Percentiles rank a stretch among this genome's conserved stretches.
These are phyloP conservation scores for Fagopyrum esculentum DNA, from an alignment of 148 eudicot species.

Conservation along the genomic window DNA sequence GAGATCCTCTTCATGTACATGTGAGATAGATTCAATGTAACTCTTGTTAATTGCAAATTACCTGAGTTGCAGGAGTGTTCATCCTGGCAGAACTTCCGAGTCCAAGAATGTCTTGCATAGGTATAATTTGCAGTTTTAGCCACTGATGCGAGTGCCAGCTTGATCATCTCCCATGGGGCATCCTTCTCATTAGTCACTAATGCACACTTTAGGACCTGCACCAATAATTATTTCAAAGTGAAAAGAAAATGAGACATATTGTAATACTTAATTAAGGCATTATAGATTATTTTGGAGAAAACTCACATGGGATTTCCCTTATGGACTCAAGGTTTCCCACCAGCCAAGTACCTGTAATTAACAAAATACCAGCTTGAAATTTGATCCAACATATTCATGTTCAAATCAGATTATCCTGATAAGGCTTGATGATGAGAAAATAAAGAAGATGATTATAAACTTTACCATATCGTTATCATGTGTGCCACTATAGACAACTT, in stretches of 20 bases:
- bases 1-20: neutral
- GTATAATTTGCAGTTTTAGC: slow-evolving; percentile 76
- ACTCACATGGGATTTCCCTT: slow-evolving; percentile 70
- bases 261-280: neutral
- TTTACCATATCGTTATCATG: slow-evolving; percentile 97
- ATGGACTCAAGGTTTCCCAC: slow-evolving; percentile 75
- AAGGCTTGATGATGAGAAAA: neutral
- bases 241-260: neutral
- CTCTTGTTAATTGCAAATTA: slow-evolving; percentile 12
- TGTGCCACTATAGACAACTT: slow-evolving; percentile 95
- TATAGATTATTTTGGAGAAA: neutral
- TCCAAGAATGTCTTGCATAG: slow-evolving; percentile 91
- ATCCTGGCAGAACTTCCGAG: slow-evolving; percentile 87
- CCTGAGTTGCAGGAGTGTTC: slow-evolving; percentile 98
- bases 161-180: slow-evolving; percentile 75
- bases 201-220: slow-evolving; percentile 68
- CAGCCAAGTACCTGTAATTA: slow-evolving; percentile 71
- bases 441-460: neutral
- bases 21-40: neutral
- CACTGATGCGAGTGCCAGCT: slow-evolving; percentile 65
- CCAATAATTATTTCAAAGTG: slow-evolving; percentile 6
- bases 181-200: slow-evolving; percentile 41
- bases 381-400: neutral
- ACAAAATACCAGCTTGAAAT: neutral
- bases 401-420: neutral